A percentile compares a stretch with the other conserved stretches of the same genome.
These are phyloP conservation scores for Umbelopsis sp. DNA, from an alignment of 371 early-diverging fungal genomes.

Conservation along the genomic window DNA sequence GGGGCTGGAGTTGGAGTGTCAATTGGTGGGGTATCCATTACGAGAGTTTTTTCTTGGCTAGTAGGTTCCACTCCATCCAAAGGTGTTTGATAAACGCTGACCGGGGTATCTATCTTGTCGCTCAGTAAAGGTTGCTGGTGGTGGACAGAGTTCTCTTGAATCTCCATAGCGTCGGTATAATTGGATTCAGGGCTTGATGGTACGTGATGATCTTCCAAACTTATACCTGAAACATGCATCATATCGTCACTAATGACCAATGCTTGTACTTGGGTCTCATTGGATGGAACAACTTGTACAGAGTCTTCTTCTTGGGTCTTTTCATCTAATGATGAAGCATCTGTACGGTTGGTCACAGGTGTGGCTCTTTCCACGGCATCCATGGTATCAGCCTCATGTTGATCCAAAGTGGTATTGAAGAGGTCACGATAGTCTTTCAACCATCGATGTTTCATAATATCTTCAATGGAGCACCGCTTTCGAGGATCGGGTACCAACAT, in stretches of 20 bases:
- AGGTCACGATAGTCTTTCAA: conserved; percentile 27
- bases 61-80: not conserved
- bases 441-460: conserved; percentile 60
- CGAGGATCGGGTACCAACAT: conserved; percentile 66
- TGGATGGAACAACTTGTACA: not conserved
- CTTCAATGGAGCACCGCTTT: conserved; percentile 56
- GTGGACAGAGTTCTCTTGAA: not conserved
- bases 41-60: not conserved
- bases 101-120: not conserved
- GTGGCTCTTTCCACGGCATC: conserved; percentile 21
- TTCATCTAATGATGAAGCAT: not conserved
- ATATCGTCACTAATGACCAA: conserved; percentile 3
- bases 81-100: not conserved
- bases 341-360: conserved; percentile 20
- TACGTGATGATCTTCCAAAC: not conserved
- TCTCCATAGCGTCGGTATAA: conserved; percentile 1
- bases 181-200: not conserved
- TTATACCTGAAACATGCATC: not conserved
- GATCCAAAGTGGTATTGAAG: conserved; percentile 23
- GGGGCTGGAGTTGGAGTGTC: not conserved
- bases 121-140: not conserved
- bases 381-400: conserved; percentile 22
- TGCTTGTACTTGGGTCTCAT: not conserved
- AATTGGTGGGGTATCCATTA: conserved; percentile 1
- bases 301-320: not conserved